Percentiles rank a stretch among this genome's conserved stretches.
Conservation (phyloP, 2,329 filamentous ascomycete species). For the Camptophora hylomeconis region DNA sequence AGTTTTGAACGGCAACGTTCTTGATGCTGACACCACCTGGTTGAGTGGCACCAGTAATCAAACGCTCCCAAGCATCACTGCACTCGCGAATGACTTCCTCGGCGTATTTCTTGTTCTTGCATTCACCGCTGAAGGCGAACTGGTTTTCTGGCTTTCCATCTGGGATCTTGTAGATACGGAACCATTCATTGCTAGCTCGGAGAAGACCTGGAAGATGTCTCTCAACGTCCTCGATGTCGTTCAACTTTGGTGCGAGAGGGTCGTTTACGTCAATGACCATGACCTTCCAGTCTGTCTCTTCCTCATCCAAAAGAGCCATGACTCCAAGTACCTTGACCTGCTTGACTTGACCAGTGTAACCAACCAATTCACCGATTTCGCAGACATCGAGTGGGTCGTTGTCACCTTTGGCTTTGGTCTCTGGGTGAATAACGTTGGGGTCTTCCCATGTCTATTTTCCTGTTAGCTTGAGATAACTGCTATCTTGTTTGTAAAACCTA, state of each 20-base stretch:
- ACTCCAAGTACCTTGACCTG: slow-evolving; percentile 99
- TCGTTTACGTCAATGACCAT: slow-evolving; percentile 96
- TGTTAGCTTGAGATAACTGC: slow-evolving; percentile 3
- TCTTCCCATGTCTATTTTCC: slow-evolving; percentile 85
- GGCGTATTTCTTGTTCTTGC: slow-evolving; percentile 99
- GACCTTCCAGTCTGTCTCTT: slow-evolving; percentile 99
- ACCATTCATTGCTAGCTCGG: slow-evolving; percentile 98
- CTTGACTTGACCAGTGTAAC: slow-evolving; percentile 92
- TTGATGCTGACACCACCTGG: slow-evolving; percentile 68
- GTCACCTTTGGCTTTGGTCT: slow-evolving; percentile 99
- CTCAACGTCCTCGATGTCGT: slow-evolving; percentile 98
- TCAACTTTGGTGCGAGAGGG: slow-evolving; percentile 87
- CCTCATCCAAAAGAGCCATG: slow-evolving; percentile 98
- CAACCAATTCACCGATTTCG: slow-evolving; percentile 97
- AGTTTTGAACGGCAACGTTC: slow-evolving; percentile 67
- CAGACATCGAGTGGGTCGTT: slow-evolving; percentile 98
- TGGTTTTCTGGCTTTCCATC: slow-evolving; percentile 99
- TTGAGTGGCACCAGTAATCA: slow-evolving; percentile 79
- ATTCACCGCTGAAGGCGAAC: slow-evolving; percentile 99
- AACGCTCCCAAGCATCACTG: slow-evolving; percentile 89
- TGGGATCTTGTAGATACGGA: slow-evolving; percentile 99
- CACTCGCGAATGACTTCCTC: slow-evolving; percentile 93
- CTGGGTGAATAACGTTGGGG: slow-evolving; percentile 86
- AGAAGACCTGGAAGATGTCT: slow-evolving; percentile 92
- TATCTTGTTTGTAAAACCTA: slow-evolving; percentile 32